These are phyloP conservation scores for Orbilia oligospora DNA, from an alignment of 2,329 filamentous ascomycete species.

Conservation along the genomic window DNA sequence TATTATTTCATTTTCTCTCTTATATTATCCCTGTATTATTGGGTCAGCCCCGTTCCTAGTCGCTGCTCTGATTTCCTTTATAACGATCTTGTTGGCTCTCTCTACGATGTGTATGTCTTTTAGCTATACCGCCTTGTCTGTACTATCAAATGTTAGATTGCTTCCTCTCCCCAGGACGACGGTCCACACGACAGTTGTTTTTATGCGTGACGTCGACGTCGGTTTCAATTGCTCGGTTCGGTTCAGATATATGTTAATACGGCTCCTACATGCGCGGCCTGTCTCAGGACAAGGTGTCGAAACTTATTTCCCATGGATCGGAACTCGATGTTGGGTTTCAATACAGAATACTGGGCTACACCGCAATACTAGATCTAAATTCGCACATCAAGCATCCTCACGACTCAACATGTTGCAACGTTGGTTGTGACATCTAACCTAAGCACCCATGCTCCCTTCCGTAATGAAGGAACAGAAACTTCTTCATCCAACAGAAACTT, in stretches of 20 bases:
- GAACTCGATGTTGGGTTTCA: conserved; percentile 1
- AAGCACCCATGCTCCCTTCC: neutral
- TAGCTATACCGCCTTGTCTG: conserved; percentile 45
- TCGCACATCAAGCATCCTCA: conserved; percentile 2
- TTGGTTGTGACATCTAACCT: neutral
- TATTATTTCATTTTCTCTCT: conserved; percentile 26
- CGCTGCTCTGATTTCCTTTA: conserved; percentile 28
- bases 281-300: conserved; percentile 29
- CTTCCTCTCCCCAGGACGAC: conserved; percentile 21
- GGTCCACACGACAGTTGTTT: conserved; percentile 25
- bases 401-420: neutral
- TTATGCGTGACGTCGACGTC: conserved; percentile 10
- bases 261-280: conserved; percentile 9
- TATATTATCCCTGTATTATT: conserved; percentile 40
- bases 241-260: neutral
- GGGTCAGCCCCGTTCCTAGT: conserved; percentile 32
- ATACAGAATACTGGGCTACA: neutral
- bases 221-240: conserved; percentile 19
- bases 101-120: conserved; percentile 35
- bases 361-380: neutral
- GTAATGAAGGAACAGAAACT: neutral
- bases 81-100: conserved; percentile 25
- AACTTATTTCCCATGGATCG: conserved; percentile 3
- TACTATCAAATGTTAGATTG: conserved; percentile 58
- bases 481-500: neutral